These are phyloP conservation scores for Trichosporon inkin DNA, from an alignment of 1,284 basidiomycete genomes.

Conservation along the genomic window DNA sequence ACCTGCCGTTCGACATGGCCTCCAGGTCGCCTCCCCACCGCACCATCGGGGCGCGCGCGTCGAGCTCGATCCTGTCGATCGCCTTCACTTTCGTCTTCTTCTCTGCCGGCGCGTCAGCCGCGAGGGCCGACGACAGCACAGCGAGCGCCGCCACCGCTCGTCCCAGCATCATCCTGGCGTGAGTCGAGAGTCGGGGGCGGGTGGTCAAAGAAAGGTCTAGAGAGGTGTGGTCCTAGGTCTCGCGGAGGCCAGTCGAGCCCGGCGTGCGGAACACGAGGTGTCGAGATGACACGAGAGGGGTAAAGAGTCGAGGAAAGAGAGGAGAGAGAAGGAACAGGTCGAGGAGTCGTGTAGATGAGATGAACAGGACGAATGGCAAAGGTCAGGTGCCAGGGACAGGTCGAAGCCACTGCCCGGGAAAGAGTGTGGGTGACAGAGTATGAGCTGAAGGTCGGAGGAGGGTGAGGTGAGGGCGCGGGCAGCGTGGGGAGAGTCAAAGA, in stretches of 20 bases:
- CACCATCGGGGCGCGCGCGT: neutral
- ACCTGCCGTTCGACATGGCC: neutral
- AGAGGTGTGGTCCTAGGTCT: neutral
- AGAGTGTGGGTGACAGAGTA: no score
- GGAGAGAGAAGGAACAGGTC: neutral
- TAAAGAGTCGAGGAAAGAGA: neutral
- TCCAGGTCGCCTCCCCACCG: neutral
- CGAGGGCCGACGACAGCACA: neutral
- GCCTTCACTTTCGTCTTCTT: neutral
- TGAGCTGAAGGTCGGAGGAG: no score
- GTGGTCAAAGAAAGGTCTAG: neutral
- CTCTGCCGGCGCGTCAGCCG: neutral
- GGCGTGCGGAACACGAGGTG: conserved; percentile 14
- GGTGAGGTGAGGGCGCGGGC: no score
- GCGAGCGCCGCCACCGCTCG: neutral
- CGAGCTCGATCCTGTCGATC: neutral
- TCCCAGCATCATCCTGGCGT: neutral
- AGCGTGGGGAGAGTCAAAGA: no score
- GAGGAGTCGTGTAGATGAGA: no score
- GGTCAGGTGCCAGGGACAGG: no score
- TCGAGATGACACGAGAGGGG: neutral
- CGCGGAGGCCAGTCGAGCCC: neutral
- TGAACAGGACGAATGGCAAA: no score
- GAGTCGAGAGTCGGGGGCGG: neutral
- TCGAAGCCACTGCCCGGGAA: no score